Conservation (phyloP, 23 red algal genomes). For the Gracilaria gracilis region DNA sequence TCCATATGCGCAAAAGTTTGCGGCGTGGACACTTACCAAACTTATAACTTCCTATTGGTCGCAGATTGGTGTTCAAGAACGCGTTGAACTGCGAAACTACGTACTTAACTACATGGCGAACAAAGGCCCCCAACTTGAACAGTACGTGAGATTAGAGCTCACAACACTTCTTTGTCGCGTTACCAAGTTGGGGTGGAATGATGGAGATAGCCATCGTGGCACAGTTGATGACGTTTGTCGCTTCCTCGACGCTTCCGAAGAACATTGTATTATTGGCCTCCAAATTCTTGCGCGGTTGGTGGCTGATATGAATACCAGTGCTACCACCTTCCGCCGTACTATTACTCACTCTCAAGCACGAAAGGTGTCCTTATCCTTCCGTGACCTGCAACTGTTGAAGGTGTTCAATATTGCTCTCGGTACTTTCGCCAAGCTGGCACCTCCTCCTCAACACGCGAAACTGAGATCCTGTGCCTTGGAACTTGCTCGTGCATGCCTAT, state of each 20-base stretch:
- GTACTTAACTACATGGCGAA: conserved; percentile 78
- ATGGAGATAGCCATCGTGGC: conserved; percentile 57
- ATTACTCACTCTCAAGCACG: conserved; percentile 81
- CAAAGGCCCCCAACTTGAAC: conserved; percentile 67
- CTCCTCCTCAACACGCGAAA: conserved; percentile 57
- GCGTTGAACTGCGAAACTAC: conserved; percentile 85
- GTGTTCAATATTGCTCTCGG: conserved; percentile 76
- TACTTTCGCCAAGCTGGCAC: conserved; percentile 68
- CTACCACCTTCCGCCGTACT: conserved; percentile 50
- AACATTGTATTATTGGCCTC: conserved; percentile 82
- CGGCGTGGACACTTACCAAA: conserved; percentile 74
- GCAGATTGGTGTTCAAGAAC: conserved; percentile 60
- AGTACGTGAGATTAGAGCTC: conserved; percentile 81
- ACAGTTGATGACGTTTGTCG: conserved; percentile 83
- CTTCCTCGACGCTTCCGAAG: conserved; percentile 85
- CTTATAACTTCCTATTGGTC: conserved; percentile 74
- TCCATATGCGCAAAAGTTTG: conserved; percentile 79
- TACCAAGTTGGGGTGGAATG: conserved; percentile 82
- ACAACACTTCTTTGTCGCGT: conserved; percentile 76
- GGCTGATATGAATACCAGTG: conserved; percentile 77
- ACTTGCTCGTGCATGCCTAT: conserved; percentile 67
- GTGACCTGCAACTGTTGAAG: conserved; percentile 68
- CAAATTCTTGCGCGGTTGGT: conserved; percentile 69
- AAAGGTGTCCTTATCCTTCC: conserved; percentile 82
- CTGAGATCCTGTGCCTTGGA: conserved; percentile 53